Evolutionary conservation across 1,284 basidiomycete genomes (phyloP), one percentile per base, ranked within the genome.

Genomic region (Ceratobasidium sp.): DNA sequence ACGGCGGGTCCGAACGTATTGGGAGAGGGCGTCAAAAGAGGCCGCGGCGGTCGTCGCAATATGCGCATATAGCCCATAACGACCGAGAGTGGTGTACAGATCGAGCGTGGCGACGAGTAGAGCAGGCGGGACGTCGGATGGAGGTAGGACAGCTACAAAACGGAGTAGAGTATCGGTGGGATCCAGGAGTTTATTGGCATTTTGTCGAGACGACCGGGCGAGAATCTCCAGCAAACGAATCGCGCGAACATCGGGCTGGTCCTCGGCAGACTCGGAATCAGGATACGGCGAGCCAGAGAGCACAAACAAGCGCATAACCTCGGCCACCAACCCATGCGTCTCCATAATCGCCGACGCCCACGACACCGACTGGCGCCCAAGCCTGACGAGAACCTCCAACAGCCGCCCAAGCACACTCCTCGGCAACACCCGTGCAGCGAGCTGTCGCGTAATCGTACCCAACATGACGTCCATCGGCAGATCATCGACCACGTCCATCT

Each of bases 51-150:
- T 87, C 1, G 85, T 86, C 3, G 88, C 86, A 47, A 89, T 82
- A 64, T 87, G 83, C 1, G 88, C 78, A 74, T 87, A 89, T 2
- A 96, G 76, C 0, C 95, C 94, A 73, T 96, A 98, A 1, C 83
- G 82, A 0, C 87, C 93, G 3, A 97, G 81, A 0, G 80, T 76
- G 0, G 81, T 75, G 78, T 92, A 94, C 10, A 94, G 79, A 0
- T 80, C 80, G n/a, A 97, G 79, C 0, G 90, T 89, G 22, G 79
- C 79, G 1, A 78, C 77, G 3, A 91, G 79, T 13, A 94, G 82
- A 0, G 78, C 76, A 0, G 79, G 81, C 0, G 85, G 80, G 1
- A 88, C 78, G 73, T 73, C 15, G 72, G 82, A 77, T 0, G 83
- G 77, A 0, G 90, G 88, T 7, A 86, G 81, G 29, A 85, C 80